Conservation (phyloP, 768 basidiomycete species). For the Amanita pseudoporphyria region DNA sequence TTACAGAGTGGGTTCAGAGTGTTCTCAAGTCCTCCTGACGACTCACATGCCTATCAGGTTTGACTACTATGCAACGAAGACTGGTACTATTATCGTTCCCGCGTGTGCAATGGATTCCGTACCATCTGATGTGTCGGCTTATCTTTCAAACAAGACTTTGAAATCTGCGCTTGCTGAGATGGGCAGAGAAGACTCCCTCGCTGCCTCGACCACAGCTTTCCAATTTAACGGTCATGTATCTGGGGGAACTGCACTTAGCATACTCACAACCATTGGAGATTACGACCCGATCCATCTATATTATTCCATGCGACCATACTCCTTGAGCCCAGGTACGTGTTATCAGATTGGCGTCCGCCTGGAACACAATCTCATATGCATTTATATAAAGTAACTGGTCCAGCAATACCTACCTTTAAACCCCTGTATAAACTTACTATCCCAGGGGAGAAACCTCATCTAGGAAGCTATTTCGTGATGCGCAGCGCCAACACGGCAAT, state of each 20-base stretch:
- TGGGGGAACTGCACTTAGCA: slow-evolving; percentile 52
- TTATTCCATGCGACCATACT: slow-evolving; percentile 22
- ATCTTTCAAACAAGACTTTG: slow-evolving; percentile 61
- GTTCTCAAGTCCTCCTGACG: not conserved
- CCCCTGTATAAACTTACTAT: slow-evolving; percentile 29
- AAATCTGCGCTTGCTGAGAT: slow-evolving; percentile 25
- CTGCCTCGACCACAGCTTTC: slow-evolving; percentile 48
- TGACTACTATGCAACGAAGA: slow-evolving; percentile 62
- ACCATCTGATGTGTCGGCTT: slow-evolving; percentile 63
- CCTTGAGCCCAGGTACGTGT: slow-evolving; percentile 33
- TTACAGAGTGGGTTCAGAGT: slow-evolving; percentile 35
- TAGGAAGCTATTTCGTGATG: slow-evolving; percentile 35
- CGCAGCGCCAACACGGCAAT: slow-evolving; percentile 27
- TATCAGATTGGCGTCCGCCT: not conserved
- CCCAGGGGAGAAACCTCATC: slow-evolving; percentile 22
- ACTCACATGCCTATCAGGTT: slow-evolving; percentile 33
- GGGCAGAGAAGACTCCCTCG: slow-evolving; percentile 18
- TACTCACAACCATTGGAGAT: slow-evolving; percentile 27
- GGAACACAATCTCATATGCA: slow-evolving; percentile 2
- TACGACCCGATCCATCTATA: slow-evolving; percentile 25
- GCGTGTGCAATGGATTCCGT: slow-evolving; percentile 72
- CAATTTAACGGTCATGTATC: slow-evolving; percentile 39
- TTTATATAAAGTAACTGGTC: not conserved
- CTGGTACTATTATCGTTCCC: slow-evolving; percentile 69
- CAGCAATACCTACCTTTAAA: slow-evolving; percentile 9